Conservation (phyloP, 1,139 yeast genomes). For the Taiozyma sp. region DNA sequence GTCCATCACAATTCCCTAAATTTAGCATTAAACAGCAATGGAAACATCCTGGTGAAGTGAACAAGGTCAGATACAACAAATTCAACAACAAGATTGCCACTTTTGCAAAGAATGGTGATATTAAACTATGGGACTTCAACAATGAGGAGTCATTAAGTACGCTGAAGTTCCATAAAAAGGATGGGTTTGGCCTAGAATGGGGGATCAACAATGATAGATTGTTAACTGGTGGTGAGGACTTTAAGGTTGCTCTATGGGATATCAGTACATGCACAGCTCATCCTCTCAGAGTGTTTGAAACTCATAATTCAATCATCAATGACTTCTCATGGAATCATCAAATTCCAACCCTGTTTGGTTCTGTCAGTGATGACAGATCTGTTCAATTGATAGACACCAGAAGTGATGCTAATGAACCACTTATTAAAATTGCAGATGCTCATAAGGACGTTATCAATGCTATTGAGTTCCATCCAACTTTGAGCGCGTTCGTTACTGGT, state of each 20-base stretch:
- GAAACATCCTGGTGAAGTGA: slow-evolving; percentile 48
- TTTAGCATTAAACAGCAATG: slow-evolving; percentile 34
- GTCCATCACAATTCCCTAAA: slow-evolving; percentile 23
- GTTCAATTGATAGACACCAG: slow-evolving; percentile 60
- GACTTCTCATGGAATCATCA: slow-evolving; percentile 50
- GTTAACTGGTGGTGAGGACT: slow-evolving; percentile 64
- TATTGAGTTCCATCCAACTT: slow-evolving; percentile 50
- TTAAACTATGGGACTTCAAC: slow-evolving; percentile 22
- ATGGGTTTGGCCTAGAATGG: slow-evolving; percentile 76
- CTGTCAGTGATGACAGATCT: slow-evolving; percentile 66
- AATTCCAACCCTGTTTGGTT: slow-evolving; percentile 49
- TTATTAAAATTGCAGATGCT: slow-evolving; percentile 30
- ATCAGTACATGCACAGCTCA: slow-evolving; percentile 28
- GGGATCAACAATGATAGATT: slow-evolving; percentile 36
- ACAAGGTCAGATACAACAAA: slow-evolving; percentile 37
- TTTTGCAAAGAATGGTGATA: slow-evolving; percentile 45
- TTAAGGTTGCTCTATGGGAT: slow-evolving; percentile 70
- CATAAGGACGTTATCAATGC: slow-evolving; percentile 48
- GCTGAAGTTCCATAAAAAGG: slow-evolving; percentile 55
- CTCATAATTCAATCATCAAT: slow-evolving; percentile 48
- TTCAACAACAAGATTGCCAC: slow-evolving; percentile 40
- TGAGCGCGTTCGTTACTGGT: slow-evolving; percentile 57
- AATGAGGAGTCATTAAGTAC: slow-evolving; percentile 20
- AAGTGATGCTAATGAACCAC: slow-evolving; percentile 9
- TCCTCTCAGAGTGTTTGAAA: slow-evolving; percentile 40